Evolutionary conservation across 2,329 filamentous ascomycete genomes (phyloP).

Genomic region (Talaromyces amestolkiae): DNA sequence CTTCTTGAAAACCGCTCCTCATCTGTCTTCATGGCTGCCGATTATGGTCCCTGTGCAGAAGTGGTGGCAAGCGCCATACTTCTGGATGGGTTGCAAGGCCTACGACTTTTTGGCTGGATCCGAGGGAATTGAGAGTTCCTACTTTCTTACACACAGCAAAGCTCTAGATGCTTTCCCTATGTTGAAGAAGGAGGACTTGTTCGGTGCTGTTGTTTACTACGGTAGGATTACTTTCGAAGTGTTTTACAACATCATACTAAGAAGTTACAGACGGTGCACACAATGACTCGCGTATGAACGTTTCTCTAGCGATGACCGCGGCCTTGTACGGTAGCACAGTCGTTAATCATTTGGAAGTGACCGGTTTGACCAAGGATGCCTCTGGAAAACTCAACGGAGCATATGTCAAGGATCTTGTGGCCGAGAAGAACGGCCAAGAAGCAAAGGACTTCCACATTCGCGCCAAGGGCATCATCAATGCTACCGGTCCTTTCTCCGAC

Average conservation of each 20-base stretch:
- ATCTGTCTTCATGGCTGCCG: slow-evolving; percentile 75
- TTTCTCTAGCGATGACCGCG: slow-evolving; percentile 82
- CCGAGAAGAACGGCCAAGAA: slow-evolving; percentile 62
- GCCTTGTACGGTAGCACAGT: slow-evolving; percentile 82
- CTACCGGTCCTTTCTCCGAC: slow-evolving; percentile 84
- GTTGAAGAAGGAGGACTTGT: slow-evolving; percentile 74
- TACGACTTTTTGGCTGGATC: slow-evolving; percentile 83
- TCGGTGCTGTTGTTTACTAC: slow-evolving; percentile 85
- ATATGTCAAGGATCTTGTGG: slow-evolving; percentile 66
- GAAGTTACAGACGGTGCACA: slow-evolving; percentile 68
- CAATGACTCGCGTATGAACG: slow-evolving; percentile 91
- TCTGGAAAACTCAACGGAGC: slow-evolving; percentile 72
- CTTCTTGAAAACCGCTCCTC: slow-evolving; percentile 77
- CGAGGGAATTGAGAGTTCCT: slow-evolving; percentile 84
- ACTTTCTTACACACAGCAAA: slow-evolving; percentile 83
- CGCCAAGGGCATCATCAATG: slow-evolving; percentile 82
- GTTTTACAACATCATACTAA: not conserved
- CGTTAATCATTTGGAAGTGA: slow-evolving; percentile 81
- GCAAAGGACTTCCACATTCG: slow-evolving; percentile 66
- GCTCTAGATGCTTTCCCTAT: slow-evolving; percentile 85
- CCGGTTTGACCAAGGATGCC: slow-evolving; percentile 69
- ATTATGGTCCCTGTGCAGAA: slow-evolving; percentile 80
- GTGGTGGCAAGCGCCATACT: slow-evolving; percentile 79
- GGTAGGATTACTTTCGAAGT: slow-evolving; percentile 42
- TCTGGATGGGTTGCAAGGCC: slow-evolving; percentile 69